Conservation (phyloP, 73 alveolate genomes). For the Paramecium pentaurelia region DNA sequence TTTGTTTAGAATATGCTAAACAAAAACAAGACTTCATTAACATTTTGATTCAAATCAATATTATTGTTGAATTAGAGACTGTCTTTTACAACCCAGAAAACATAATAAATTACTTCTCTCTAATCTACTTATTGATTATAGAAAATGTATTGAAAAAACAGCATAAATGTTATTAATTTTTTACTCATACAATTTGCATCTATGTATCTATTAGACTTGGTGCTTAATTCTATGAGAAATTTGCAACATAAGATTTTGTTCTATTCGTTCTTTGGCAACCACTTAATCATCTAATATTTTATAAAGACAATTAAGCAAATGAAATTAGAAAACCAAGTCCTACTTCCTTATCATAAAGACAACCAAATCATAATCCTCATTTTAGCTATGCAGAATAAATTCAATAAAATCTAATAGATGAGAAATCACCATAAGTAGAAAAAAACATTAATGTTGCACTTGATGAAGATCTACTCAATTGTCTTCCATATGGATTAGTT, state of each 20-base stretch:
- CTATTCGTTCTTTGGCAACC: constrained; percentile 1
- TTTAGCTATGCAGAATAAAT: not conserved
- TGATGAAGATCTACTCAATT: not conserved
- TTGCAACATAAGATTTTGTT: not conserved
- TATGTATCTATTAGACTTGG: not conserved
- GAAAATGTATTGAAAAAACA: not conserved
- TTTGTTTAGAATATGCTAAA: not conserved
- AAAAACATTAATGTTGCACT: not conserved
- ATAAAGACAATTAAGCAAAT: not conserved
- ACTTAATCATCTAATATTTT: not conserved
- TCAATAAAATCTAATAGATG: not conserved
- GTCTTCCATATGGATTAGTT: not conserved
- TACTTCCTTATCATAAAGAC: not conserved
- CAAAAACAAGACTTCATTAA: not conserved
- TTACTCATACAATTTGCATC: not conserved
- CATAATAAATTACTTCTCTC: not conserved
- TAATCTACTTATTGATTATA: not conserved
- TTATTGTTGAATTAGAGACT: not conserved
- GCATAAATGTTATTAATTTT: not conserved
- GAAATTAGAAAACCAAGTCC: not conserved
- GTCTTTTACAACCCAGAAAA: not conserved
- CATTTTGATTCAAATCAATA: not conserved
- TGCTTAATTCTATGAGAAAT: not conserved
- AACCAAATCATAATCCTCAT: not conserved
- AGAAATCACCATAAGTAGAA: not conserved